phyloP scores from a whole-genome alignment of 805 yeast genomes.

The Maudiozyma pseudohumilis region DNA sequence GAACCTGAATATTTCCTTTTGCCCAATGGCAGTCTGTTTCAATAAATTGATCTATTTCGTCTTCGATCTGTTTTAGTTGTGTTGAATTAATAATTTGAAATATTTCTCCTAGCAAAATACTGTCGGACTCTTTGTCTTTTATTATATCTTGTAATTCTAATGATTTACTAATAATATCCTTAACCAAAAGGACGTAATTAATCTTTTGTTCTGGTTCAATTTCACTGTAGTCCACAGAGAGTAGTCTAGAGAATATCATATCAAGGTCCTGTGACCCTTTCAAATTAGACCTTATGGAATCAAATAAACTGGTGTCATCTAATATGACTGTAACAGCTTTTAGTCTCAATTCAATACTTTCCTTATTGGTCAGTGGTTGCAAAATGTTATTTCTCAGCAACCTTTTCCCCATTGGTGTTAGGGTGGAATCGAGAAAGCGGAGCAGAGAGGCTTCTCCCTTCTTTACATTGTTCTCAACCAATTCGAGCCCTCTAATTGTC shows the following conservation, averaged over 20 bases:
- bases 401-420: constrained; percentile 40
- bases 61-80: constrained; percentile 16
- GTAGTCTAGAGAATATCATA: constrained; percentile 30
- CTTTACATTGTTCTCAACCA: constrained; percentile 29
- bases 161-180: constrained; percentile 27
- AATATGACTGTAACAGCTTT: constrained; percentile 32
- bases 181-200: constrained; percentile 34
- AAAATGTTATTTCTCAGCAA: constrained; percentile 33
- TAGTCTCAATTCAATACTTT: constrained; percentile 30
- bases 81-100: constrained; percentile 22
- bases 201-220: constrained; percentile 30
- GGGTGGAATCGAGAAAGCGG: constrained; percentile 31
- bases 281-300: constrained; percentile 16
- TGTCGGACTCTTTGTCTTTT: constrained; percentile 5
- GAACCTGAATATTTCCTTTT: constrained; percentile 30
- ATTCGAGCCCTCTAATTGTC: constrained; percentile 32
- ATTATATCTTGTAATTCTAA: constrained; percentile 11
- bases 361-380: constrained; percentile 38
- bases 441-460: constrained; percentile 28
- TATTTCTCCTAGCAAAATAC: constrained; percentile 24
- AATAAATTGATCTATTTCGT: constrained; percentile 26
- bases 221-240: constrained; percentile 21
- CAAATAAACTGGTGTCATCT: constrained; percentile 8
- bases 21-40: constrained; percentile 39
- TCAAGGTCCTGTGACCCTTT: constrained; percentile 33